phyloP scores from a whole-genome alignment of 805 yeast genomes.

The Kuraishia hungarica region DNA sequence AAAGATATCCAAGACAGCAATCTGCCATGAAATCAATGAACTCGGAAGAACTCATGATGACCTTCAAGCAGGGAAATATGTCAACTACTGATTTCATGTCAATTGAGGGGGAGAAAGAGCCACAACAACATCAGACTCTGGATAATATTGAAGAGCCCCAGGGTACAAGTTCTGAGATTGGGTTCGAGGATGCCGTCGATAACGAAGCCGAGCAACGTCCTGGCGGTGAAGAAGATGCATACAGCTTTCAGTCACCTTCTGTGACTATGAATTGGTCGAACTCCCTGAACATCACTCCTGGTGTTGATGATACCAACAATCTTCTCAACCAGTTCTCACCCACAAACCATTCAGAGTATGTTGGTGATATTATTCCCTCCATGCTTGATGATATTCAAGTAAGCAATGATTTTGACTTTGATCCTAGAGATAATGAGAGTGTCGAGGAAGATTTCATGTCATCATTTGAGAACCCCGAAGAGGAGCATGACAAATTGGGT shows the following conservation, averaged over 20 bases:
- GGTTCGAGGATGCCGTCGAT: background rate
- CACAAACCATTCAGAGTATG: background rate
- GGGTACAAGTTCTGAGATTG: background rate
- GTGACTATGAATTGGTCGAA: conserved; percentile 28
- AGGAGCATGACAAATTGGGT: background rate
- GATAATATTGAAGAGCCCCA: background rate
- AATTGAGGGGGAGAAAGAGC: background rate
- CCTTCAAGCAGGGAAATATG: background rate
- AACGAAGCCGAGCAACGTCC: background rate
- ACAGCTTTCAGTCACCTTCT: conserved; percentile 24
- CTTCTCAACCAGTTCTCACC: background rate
- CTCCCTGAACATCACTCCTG: conserved; percentile 17
- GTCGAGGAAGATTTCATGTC: conserved; percentile 5
- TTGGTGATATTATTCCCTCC: conserved; percentile 8
- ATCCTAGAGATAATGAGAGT: conserved; percentile 1
- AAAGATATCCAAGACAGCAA: background rate
- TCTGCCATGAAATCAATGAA: background rate
- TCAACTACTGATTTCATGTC: background rate
- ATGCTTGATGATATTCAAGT: conserved; percentile 7
- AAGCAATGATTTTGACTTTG: background rate
- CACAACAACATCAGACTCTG: background rate
- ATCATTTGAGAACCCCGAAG: conserved; percentile 1
- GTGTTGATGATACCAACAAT: conserved; percentile 5
- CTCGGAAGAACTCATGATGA: background rate
- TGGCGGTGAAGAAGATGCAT: background rate